A percentile compares a stretch with the other conserved stretches of the same genome.
Conservation (phyloP, 2,329 filamentous ascomycete species). For the Talaromyces sp. region DNA sequence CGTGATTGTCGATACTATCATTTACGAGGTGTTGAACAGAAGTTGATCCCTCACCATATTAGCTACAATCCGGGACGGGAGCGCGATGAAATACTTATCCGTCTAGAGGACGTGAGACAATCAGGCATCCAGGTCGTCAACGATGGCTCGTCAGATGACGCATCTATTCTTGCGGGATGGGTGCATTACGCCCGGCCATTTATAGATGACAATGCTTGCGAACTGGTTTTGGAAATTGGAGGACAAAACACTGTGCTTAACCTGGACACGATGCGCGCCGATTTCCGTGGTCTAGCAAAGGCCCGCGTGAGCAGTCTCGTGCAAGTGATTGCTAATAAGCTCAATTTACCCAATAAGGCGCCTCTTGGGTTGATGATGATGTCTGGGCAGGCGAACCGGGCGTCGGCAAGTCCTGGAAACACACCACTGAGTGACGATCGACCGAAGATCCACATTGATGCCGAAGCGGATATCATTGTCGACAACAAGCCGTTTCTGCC, state of each 20-base stretch:
- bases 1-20: slow-evolving; percentile 90
- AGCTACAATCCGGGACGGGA: slow-evolving; percentile 66
- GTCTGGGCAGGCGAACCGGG: slow-evolving; percentile 53
- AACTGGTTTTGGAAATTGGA: slow-evolving; percentile 76
- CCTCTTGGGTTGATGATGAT: slow-evolving; percentile 64
- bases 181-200: slow-evolving; percentile 80
- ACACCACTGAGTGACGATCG: slow-evolving; percentile 65
- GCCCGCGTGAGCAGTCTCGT: slow-evolving; percentile 67
- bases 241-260: slow-evolving; percentile 59
- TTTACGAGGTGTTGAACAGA: slow-evolving; percentile 85
- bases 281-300: slow-evolving; percentile 69
- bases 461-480: slow-evolving; percentile 38
- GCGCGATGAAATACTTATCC: slow-evolving; percentile 69
- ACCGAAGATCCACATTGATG: slow-evolving; percentile 59
- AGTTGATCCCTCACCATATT: slow-evolving; percentile 70
- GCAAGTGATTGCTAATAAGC: slow-evolving; percentile 74
- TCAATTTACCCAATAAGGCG: slow-evolving; percentile 58
- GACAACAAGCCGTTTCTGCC: slow-evolving; percentile 30
- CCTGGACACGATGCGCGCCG: slow-evolving; percentile 51
- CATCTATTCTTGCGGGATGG: slow-evolving; percentile 41
- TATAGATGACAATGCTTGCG: slow-evolving; percentile 67
- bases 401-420: slow-evolving; percentile 62
- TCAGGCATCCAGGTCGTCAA: slow-evolving; percentile 66
- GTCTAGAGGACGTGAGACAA: slow-evolving; percentile 82
- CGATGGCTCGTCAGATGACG: slow-evolving; percentile 35